Base-by-base conservation (phyloP, 805 yeast genomes). In the Candida glaebosa region DNA sequence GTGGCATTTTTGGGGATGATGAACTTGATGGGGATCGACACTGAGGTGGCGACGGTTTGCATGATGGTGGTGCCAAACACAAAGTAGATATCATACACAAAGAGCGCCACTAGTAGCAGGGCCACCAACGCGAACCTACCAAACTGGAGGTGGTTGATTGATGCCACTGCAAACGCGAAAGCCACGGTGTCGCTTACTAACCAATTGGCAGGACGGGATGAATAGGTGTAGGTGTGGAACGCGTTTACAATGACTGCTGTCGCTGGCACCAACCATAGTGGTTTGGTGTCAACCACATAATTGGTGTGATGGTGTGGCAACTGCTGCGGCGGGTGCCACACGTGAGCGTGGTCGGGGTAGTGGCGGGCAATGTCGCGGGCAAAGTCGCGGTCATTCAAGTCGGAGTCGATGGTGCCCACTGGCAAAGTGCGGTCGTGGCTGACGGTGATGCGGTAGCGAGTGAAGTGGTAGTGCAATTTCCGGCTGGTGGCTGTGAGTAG, bases 61-160 rank as follows among this genome's bases (percentile, higher is more conserved):
- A 83, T 83, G 4, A 80, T 65, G 25, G 73, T 69, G 0, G 85
- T 71, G 3, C 73, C 77, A 57, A 81, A 84, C 1, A 83, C 89
- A 60, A 83, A 83, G 54, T 73, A 81, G 31, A 80, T 68, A 54
- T 83, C 89, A 56, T 82, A 83, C 31, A 75, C 47, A 50, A 82
- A 80, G 33, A 83, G 68, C 2, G 75, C 75, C 2, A 50, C 43
- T 18, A 83, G 59, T 25, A 81, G 52, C 8, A 75, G 46, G 12
- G 65, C 51, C 3, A 77, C 81, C 1, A 73, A 60, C 39, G 61
- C 66, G 51, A 81, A 75, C 33, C 67, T 71, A 14, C 71, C 59
- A 9, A 81, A 44, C 38, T 64, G 60, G 6, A 70, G 42, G 20
- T 51, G 47, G 12, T 61, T 53, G 17, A 79, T 65, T 1, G 76